phyloP scores from a whole-genome alignment of 129 eudicot genomes.

The Oenanthe sinensis region DNA sequence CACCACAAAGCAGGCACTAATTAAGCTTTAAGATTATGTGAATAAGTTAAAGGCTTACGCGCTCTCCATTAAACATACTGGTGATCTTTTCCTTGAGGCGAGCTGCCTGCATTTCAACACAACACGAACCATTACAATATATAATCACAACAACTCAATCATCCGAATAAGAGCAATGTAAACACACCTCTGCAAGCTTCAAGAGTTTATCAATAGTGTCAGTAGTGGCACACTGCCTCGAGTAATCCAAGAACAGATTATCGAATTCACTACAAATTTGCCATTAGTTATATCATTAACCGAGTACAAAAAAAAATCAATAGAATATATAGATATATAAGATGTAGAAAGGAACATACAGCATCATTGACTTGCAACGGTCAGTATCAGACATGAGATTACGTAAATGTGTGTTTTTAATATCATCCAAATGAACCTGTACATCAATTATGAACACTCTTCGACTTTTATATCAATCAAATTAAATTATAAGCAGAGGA shows the following conservation, averaged over 20 bases:
- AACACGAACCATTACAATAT: not conserved
- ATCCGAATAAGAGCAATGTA: not conserved
- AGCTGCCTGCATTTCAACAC: constrained; percentile 53
- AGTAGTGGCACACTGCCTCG: constrained; percentile 68
- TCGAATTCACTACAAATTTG: constrained; percentile 60
- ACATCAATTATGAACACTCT: not conserved
- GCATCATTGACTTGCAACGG: constrained; percentile 83
- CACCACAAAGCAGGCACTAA: not conserved
- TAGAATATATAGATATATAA: not conserved
- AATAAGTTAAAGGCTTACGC: constrained; percentile 36
- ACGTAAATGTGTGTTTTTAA: constrained; percentile 85
- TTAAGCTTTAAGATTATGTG: not conserved
- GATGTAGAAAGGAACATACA: constrained; percentile 34
- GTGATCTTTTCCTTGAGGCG: constrained; percentile 63
- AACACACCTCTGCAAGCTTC: constrained; percentile 67
- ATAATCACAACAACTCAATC: not conserved
- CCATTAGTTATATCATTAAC: not conserved
- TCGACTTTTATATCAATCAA: not conserved
- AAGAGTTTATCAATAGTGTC: constrained; percentile 65
- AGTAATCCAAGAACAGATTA: constrained; percentile 68
- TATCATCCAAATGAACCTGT: constrained; percentile 78
- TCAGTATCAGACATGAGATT: constrained; percentile 69
- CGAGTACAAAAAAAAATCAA: not conserved
- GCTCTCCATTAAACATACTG: constrained; percentile 86
- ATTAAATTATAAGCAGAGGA: not conserved